Evolutionary conservation across 148 eudicot species (phyloP).

Genomic region (Camellia granthamiana): DNA sequence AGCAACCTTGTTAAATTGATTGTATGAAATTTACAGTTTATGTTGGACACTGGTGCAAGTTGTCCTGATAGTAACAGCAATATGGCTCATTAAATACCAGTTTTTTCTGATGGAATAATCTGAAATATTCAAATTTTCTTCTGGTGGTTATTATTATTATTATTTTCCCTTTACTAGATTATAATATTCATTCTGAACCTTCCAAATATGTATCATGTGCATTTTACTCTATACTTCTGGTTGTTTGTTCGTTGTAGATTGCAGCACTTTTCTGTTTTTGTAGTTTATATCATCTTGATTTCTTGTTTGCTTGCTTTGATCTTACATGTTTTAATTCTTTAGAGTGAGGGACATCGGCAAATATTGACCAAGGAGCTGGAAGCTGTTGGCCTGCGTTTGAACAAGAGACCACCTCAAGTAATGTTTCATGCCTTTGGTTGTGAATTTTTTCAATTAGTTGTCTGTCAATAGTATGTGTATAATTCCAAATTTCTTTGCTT

Average conservation of each 20-base stretch:
- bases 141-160: background rate
- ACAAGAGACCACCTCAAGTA: slow-evolving; percentile 97
- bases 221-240: background rate
- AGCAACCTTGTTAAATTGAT: background rate
- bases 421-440: slow-evolving; percentile 8
- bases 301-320: slow-evolving; percentile 13
- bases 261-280: background rate
- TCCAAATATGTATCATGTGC: background rate
- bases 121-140: background rate
- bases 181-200: background rate
- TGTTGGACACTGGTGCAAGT: background rate
- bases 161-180: background rate
- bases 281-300: background rate
- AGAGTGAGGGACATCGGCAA: slow-evolving; percentile 99
- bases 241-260: background rate
- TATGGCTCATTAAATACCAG: background rate
- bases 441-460: background rate
- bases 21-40: background rate
- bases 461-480: background rate
- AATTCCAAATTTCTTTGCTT: background rate
- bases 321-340: slow-evolving; percentile 25
- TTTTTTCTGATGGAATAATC: background rate
- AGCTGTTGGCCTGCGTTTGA: slow-evolving; percentile 96
- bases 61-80: background rate
- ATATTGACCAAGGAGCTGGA: slow-evolving; percentile 96